Conservation (phyloP, 2,329 filamentous ascomycete genomes). For the Alternaria metachromatica region DNA sequence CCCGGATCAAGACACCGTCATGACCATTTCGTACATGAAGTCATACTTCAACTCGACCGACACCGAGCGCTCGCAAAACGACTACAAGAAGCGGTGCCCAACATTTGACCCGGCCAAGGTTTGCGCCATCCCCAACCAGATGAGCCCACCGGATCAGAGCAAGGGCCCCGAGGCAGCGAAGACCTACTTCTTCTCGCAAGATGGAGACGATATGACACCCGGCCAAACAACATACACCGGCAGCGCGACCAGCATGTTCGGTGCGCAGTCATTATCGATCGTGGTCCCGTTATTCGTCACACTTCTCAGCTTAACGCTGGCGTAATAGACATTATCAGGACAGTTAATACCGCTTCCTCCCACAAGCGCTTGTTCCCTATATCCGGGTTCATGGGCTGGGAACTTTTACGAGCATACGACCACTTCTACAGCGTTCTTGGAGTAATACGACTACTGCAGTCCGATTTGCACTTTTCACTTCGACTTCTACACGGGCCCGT, state of each 20-base stretch:
- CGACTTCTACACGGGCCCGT: neutral
- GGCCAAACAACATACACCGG: constrained; percentile 36
- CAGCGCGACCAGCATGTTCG: constrained; percentile 25
- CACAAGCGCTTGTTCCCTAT: neutral
- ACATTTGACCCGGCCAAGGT: constrained; percentile 36
- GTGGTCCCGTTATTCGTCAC: constrained; percentile 33
- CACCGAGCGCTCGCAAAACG: constrained; percentile 33
- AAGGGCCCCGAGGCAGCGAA: constrained; percentile 33
- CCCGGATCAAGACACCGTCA: constrained; percentile 65
- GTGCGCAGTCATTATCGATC: constrained; percentile 24
- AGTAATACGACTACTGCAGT: neutral
- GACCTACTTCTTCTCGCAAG: constrained; percentile 47
- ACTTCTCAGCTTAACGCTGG: constrained; percentile 36
- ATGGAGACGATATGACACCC: constrained; percentile 31
- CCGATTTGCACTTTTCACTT: neutral
- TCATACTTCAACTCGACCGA: constrained; percentile 79
- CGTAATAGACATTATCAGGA: constrained; percentile 18
- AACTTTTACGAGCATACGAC: constrained; percentile 1
- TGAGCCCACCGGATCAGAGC: constrained; percentile 35
- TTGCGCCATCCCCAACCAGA: constrained; percentile 45
- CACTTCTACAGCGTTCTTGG: constrained; percentile 3
- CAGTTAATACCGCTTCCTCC: neutral
- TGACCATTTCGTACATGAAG: constrained; percentile 74
- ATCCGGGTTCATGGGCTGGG: neutral
- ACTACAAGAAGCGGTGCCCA: constrained; percentile 41